phyloP scores from a whole-genome alignment of 805 yeast genomes.

The Saccharomycopsis fodiens region DNA sequence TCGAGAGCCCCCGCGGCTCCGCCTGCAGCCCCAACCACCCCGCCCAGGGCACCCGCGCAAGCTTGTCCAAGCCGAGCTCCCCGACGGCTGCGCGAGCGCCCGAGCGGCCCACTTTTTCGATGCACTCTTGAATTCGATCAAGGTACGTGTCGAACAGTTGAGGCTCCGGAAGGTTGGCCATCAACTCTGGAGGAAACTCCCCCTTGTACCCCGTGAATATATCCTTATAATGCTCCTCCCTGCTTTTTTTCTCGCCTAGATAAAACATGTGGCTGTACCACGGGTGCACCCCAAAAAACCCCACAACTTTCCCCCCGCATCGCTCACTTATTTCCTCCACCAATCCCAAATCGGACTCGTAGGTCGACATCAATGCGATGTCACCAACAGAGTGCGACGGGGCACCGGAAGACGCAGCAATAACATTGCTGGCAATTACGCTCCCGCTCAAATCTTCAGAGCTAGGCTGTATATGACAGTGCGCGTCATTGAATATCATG shows the following conservation, averaged over 20 bases:
- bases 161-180: conserved; percentile 57
- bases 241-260: conserved; percentile 24
- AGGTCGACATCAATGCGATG: conserved; percentile 41
- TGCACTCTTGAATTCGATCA: conserved; percentile 11
- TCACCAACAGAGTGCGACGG: background rate
- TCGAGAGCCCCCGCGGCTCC: conserved; percentile 26
- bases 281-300: conserved; percentile 79
- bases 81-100: conserved; percentile 51
- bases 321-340: conserved; percentile 22
- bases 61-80: conserved; percentile 85
- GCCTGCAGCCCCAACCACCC: conserved; percentile 43
- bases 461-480: conserved; percentile 31
- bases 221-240: conserved; percentile 46
- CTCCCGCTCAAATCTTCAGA: conserved; percentile 14
- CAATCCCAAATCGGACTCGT: conserved; percentile 30
- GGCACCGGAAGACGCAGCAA: conserved; percentile 5
- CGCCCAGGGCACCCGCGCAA: conserved; percentile 55
- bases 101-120: conserved; percentile 3
- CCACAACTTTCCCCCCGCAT: conserved; percentile 22
- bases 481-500: conserved; percentile 33
- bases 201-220: conserved; percentile 36
- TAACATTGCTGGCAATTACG: conserved; percentile 11
- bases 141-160: conserved; percentile 32
- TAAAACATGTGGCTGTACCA: conserved; percentile 75
- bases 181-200: conserved; percentile 29